Conservation (phyloP, 345 rosid genomes). For the Hibiscus syriacus region DNA sequence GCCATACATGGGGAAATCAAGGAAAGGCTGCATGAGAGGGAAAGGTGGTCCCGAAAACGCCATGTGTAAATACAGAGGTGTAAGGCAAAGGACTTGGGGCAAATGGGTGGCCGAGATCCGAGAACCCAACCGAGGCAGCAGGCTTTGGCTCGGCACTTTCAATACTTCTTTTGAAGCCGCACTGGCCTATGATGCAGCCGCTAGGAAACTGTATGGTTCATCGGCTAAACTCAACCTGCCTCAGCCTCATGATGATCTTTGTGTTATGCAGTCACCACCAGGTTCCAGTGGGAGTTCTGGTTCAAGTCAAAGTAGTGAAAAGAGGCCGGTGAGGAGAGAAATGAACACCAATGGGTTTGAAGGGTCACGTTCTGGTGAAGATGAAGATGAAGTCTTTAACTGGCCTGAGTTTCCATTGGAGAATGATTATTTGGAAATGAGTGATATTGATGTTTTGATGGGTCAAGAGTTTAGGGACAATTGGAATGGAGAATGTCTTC, state of each 20-base stretch:
- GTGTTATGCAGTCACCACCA: background rate
- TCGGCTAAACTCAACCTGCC: conserved; percentile 14
- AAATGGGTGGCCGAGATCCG: conserved; percentile 47
- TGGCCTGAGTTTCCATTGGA: conserved; percentile 20
- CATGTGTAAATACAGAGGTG: conserved; percentile 29
- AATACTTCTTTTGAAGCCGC: conserved; percentile 17
- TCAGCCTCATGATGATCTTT: background rate
- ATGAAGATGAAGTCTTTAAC: background rate
- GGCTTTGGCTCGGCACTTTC: conserved; percentile 45
- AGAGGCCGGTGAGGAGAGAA: background rate
- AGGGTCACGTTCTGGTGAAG: background rate
- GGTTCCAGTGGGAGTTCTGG: no score
- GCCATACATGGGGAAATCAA: conserved; percentile 17
- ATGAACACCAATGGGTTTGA: background rate
- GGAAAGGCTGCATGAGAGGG: conserved; percentile 68
- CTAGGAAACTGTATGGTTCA: conserved; percentile 2
- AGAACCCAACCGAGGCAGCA: conserved; percentile 35
- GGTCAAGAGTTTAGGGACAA: conserved; percentile 25
- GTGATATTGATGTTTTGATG: conserved; percentile 29
- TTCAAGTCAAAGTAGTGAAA: background rate
- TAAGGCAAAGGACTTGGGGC: conserved; percentile 48
- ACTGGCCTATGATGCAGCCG: conserved; percentile 9
- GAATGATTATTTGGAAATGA: conserved; percentile 27
- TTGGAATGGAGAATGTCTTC: conserved; percentile 26
- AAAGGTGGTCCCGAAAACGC: conserved; percentile 68